Percentiles rank a stretch among this genome's conserved stretches.
Evolutionary conservation across 768 basidiomycete genomes (phyloP).

Genomic region (Leccinum incarnatum): DNA sequence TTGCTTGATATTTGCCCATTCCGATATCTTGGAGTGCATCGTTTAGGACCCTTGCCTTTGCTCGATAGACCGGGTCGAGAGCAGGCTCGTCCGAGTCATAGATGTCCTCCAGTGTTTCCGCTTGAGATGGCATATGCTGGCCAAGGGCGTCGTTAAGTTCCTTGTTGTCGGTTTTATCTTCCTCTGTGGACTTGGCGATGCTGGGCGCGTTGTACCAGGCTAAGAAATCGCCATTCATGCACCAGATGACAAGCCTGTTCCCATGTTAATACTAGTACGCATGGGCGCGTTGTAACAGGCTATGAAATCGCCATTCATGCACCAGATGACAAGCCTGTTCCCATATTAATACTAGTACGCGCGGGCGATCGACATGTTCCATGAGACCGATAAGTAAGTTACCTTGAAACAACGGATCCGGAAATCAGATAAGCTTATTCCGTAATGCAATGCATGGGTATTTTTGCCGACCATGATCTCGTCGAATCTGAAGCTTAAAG

Average conservation of each 20-base stretch:
- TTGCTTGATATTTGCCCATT: constrained; percentile 67
- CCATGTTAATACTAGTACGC: not conserved
- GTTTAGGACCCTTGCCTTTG: constrained; percentile 56
- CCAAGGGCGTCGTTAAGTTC: not conserved
- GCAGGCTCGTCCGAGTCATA: constrained; percentile 20
- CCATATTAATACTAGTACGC: not conserved
- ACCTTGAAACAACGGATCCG: not conserved
- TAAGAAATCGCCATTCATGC: no score
- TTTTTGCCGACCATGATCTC: not conserved
- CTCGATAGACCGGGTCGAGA: constrained; percentile 57
- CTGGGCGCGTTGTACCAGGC: not conserved
- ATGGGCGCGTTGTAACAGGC: not conserved
- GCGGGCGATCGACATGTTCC: no score
- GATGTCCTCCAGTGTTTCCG: constrained; percentile 20
- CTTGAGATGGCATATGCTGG: not conserved
- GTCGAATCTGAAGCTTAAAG: no score
- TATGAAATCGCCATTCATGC: no score
- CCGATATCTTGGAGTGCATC: constrained; percentile 63
- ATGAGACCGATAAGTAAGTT: not conserved
- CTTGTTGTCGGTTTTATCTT: constrained; percentile 4
- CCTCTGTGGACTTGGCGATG: constrained; percentile 19
- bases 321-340: not conserved
- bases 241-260: not conserved
- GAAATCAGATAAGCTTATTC: not conserved
- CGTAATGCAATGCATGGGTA: not conserved